Percentiles rank a stretch among this genome's conserved stretches.
phyloP scores from a whole-genome alignment of 257 asterid species.

The Verbascum thapsus region DNA sequence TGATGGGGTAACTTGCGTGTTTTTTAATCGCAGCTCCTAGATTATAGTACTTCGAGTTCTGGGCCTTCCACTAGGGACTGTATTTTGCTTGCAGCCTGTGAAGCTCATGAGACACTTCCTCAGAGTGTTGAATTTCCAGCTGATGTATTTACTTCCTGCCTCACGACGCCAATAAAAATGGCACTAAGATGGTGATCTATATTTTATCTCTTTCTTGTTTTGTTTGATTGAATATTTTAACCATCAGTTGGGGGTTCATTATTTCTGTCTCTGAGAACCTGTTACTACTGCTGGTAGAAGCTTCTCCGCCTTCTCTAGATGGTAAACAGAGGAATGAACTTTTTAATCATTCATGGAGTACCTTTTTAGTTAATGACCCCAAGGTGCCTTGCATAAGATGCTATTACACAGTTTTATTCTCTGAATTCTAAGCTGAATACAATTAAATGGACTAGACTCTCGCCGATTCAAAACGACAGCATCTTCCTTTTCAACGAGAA shows the following conservation, averaged over 20 bases:
- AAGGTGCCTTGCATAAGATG: background rate
- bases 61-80: conserved; percentile 48
- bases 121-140: conserved; percentile 98
- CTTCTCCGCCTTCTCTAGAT: background rate
- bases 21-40: conserved; percentile 67
- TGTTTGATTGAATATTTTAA: too few species aligned
- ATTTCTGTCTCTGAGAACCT: background rate
- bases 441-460: background rate
- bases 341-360: background rate
- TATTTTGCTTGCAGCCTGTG: conserved; percentile 97
- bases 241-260: too few species aligned
- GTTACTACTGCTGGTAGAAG: background rate
- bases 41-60: conserved; percentile 64
- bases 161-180: conserved; percentile 27
- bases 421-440: background rate
- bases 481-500: background rate
- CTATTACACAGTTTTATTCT: background rate
- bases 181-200: conserved; percentile 14
- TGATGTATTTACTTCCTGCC: conserved; percentile 93
- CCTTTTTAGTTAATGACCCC: background rate
- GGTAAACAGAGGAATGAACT: background rate
- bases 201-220: too few species aligned
- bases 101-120: conserved; percentile 88
- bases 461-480: background rate
- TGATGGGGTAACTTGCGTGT: conserved; percentile 14